phyloP scores from a whole-genome alignment of 495 filamentous ascomycete species.

The Penicillium mononematosum region DNA sequence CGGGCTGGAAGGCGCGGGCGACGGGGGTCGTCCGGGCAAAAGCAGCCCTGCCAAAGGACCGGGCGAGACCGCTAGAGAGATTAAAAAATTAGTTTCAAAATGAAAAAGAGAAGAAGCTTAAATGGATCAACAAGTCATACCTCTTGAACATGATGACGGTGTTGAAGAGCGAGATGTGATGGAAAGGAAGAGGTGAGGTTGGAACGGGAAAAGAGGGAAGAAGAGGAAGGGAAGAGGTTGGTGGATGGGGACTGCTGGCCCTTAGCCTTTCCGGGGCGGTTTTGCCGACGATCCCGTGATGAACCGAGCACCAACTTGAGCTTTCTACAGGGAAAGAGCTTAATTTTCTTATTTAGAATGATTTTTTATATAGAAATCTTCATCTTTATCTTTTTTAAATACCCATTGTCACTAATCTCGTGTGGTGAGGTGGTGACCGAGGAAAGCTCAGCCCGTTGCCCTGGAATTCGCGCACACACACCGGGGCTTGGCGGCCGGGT shows the following conservation, averaged over 20 bases:
- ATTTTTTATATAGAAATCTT: conserved; percentile 8
- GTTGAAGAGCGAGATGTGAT: conserved; percentile 50
- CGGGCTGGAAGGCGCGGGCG: conserved; percentile 66
- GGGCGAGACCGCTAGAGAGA: conserved; percentile 67
- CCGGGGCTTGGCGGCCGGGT: conserved; percentile 45
- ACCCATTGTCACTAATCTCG: conserved; percentile 6
- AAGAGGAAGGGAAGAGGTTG: conserved; percentile 42
- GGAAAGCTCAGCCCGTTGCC: conserved; percentile 21
- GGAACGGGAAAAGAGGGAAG: conserved; percentile 41
- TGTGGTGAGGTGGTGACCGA: conserved; percentile 11
- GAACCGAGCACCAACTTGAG: conserved; percentile 35
- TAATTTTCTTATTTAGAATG: neutral
- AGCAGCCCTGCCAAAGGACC: conserved; percentile 72
- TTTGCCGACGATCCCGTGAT: conserved; percentile 54
- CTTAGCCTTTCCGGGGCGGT: conserved; percentile 51
- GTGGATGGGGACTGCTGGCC: conserved; percentile 44
- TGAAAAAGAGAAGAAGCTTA: conserved; percentile 39
- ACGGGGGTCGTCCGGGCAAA: conserved; percentile 67
- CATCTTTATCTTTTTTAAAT: neutral
- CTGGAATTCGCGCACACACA: conserved; percentile 40
- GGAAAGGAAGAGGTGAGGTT: conserved; percentile 34
- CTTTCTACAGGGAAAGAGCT: conserved; percentile 3
- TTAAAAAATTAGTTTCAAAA: conserved; percentile 40
- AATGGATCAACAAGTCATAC: conserved; percentile 55
- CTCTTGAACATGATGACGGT: conserved; percentile 84